These are phyloP conservation scores for Paecilomyces niveus DNA, from an alignment of 2,329 filamentous ascomycete genomes.

Conservation along the genomic window DNA sequence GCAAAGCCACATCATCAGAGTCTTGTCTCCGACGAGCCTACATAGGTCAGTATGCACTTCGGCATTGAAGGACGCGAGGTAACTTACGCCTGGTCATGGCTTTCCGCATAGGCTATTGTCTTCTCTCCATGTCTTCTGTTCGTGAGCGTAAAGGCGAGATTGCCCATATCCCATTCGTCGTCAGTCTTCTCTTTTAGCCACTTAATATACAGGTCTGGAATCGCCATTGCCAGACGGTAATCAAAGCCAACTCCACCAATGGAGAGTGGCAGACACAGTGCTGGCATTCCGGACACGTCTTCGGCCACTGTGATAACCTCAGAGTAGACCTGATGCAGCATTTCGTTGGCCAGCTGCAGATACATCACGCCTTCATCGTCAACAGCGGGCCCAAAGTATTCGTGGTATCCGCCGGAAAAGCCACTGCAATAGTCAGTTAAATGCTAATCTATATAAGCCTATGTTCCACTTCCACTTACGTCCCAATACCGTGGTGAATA, in stretches of 20 bases:
- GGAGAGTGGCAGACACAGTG: constrained; percentile 77
- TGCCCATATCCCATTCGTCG: constrained; percentile 82
- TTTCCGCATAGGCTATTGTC: constrained; percentile 96
- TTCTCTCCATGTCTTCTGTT: constrained; percentile 95
- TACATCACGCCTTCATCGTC: constrained; percentile 94
- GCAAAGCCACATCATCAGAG: constrained; percentile 95
- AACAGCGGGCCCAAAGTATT: constrained; percentile 85
- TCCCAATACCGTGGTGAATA: constrained; percentile 90
- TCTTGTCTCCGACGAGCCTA: constrained; percentile 92
- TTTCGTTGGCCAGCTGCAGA: constrained; percentile 91
- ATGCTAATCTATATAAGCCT: neutral
- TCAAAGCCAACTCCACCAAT: constrained; percentile 93
- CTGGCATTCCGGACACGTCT: constrained; percentile 97
- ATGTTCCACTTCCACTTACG: constrained; percentile 55
- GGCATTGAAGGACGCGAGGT: neutral
- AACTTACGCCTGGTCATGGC: constrained; percentile 91
- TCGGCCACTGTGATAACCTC: constrained; percentile 87
- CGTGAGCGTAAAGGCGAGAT: constrained; percentile 77
- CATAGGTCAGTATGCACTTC: neutral
- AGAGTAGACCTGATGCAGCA: constrained; percentile 87
- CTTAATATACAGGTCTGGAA: constrained; percentile 99
- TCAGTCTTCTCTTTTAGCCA: constrained; percentile 90
- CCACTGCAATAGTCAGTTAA: constrained; percentile 49
- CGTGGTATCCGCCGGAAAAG: constrained; percentile 95
- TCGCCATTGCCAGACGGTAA: constrained; percentile 93